Base-by-base conservation (phyloP, 805 yeast genomes). In the Candida xyloterini region DNA sequence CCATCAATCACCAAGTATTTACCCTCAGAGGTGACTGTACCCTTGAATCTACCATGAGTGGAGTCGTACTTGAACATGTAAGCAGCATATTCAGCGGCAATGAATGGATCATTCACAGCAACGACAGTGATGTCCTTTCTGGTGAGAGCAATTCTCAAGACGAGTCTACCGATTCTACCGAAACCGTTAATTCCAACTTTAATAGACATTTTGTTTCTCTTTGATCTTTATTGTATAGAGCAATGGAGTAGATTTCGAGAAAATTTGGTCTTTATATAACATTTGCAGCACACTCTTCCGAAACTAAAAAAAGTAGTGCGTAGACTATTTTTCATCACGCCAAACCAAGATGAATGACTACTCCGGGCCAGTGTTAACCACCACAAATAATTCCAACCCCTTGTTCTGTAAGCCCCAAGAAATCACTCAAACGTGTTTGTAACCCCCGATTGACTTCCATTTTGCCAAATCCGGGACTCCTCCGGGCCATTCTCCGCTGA, bases 11-110 rank as follows among this genome's bases (percentile, higher is more conserved):
- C 66, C 48, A 87, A 67, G 61, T 67, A 57, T 57, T 71, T 74
- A 48, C 71, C 87, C 52, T 76, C 76, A 52, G 56, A 47, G 55
- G 70, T 46, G 48, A 87, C 95, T 46, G 72, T 78, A 61, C 96
- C 96, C 62, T 72, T 67, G 82, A 67, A 88, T 64, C 72, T 74
- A 61, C 95, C 95, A 75, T 87, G 96, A 53, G 95, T 87, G 47
- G 95, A 85, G 71, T 87, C 96, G 72, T 86, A 87, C 76, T 87
- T 88, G 85, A 87, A 86, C 88, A 87, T 80, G 79, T 87, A 87
- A 51, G 95, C 85, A 61, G 95, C 95, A 70, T 87, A 87, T 55
- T 87, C 95, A 46, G 93, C 76, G 48, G 79, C 79, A 60, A 87
- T 88, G 76, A 85, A 87, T 49, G 96, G 96, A 68, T 88, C 93